Evolutionary conservation across 495 filamentous ascomycete species (phyloP), one percentile per base, ranked within the genome.

Genomic region (Filosporella fistucella): DNA sequence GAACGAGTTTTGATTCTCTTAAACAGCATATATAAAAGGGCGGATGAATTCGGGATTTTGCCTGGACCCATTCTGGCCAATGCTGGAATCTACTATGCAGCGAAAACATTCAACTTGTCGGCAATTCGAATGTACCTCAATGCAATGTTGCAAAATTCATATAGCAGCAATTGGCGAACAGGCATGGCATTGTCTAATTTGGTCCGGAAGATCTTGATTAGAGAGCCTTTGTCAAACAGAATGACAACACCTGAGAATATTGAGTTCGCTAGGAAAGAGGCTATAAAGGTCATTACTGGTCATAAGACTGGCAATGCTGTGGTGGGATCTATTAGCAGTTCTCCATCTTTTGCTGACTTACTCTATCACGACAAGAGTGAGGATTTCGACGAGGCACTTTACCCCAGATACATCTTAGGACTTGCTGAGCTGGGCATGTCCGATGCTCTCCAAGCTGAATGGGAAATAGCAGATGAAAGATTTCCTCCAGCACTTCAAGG

Each of bases 1-100:
- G 28, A n/a, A n/a, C n/a, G 28, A 30, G 28, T 8, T 30, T 30
- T 30, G 28, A 30, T 30, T 30, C 28, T 30, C 28, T 30, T n/a
- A 30, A 30, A 30, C 28, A 8, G 28, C 28, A n/a, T n/a, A n/a
- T n/a, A n/a, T n/a, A n/a, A n/a, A n/a, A n/a, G n/a, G n/a, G n/a
- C n/a, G n/a, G n/a, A n/a, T n/a, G n/a, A n/a, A n/a, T n/a, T n/a
- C n/a, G n/a, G n/a, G n/a, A n/a, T n/a, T n/a, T n/a, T n/a, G n/a
- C n/a, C n/a, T n/a, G n/a, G n/a, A n/a, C n/a, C n/a, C n/a, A n/a
- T n/a, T 1, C 9, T 58, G 0, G 51, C 33, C 28, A 42, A 44
- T 24, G 20, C 25, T n/a, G 55, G 30, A 2, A 32, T 58, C 3
- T 51, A 54, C 41, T 58, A 54, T 25, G 45, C 55, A 11, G 12